Evolutionary conservation across 176 grass and related monocot genomes (phyloP).

Genomic region (Bromus sterilis): DNA sequence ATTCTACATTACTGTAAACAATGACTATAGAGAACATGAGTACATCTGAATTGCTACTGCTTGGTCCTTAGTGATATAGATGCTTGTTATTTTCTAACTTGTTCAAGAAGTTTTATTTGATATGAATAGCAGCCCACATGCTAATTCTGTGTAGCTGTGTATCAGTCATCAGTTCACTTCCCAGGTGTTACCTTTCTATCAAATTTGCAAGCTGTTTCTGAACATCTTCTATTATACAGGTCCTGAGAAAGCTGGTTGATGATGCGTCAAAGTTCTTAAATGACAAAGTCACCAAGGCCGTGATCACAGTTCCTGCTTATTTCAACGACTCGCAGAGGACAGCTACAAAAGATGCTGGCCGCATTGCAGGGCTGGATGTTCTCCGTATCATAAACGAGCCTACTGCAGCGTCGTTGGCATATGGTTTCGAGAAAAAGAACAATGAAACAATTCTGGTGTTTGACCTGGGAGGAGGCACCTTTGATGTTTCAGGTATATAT

Average conservation of each 20-base stretch:
- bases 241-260: conserved; percentile 64
- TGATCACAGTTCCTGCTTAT: conserved; percentile 66
- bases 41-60: neutral
- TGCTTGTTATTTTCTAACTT: neutral
- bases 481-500: conserved; percentile 70
- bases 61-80: neutral
- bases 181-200: neutral
- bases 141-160: too few species aligned
- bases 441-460: conserved; percentile 81
- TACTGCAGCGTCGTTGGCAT: conserved; percentile 57
- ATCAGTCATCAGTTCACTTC: neutral
- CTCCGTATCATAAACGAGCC: conserved; percentile 81
- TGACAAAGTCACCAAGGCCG: conserved; percentile 75
- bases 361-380: conserved; percentile 71
- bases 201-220: neutral
- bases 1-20: neutral
- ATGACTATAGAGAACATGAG: neutral
- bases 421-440: conserved; percentile 82
- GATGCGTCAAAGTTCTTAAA: conserved; percentile 80
- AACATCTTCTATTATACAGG: conserved; percentile 17
- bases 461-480: conserved; percentile 70
- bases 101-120: neutral
- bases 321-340: conserved; percentile 83
- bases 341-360: conserved; percentile 77
- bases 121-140: neutral